phyloP scores from a whole-genome alignment of 1,284 basidiomycete species.

The Anthracocystis panici-leucophaei region DNA sequence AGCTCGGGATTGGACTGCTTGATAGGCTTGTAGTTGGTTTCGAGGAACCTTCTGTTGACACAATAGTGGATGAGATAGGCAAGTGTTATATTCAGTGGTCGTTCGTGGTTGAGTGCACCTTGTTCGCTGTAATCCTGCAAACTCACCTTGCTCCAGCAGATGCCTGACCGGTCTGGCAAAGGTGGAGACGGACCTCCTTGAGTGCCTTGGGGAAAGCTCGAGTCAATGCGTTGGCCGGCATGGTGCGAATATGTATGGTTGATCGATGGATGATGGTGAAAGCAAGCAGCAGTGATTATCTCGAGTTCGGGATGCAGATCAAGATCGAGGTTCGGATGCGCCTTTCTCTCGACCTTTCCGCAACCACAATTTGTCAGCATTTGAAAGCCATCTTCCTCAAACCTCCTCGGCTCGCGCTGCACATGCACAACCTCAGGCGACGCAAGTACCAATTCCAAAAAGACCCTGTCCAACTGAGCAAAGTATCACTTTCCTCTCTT shows the following conservation, averaged over 20 bases:
- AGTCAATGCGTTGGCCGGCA: conserved; percentile 62
- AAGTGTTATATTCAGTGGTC: conserved; percentile 3
- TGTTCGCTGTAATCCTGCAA: not conserved
- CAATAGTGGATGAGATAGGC: too few relatives aligned
- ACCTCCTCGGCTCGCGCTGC: too few relatives aligned
- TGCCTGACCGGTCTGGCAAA: conserved; percentile 65
- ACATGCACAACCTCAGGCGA: not conserved
- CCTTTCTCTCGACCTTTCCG: conserved; percentile 4
- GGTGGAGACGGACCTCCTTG: conserved; percentile 67
- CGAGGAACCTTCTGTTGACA: conserved; percentile 62
- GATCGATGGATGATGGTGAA: conserved; percentile 6
- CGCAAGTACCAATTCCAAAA: not conserved
- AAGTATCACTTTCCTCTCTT: conserved; percentile 4
- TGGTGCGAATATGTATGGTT: conserved; percentile 20
- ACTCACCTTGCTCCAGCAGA: conserved; percentile 67
- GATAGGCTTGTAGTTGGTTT: conserved; percentile 63
- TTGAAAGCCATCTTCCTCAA: not conserved
- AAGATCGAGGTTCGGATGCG: not conserved
- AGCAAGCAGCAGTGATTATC: not conserved
- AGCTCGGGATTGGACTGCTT: conserved; percentile 67
- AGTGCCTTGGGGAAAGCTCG: conserved; percentile 62
- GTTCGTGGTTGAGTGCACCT: not conserved
- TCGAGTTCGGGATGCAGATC: not conserved
- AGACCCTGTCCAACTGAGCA: not conserved
- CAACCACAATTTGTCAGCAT: conserved; percentile 33